Evolutionary conservation across 2,329 filamentous ascomycete species (phyloP).

Genomic region (Cercospora berteroae): DNA sequence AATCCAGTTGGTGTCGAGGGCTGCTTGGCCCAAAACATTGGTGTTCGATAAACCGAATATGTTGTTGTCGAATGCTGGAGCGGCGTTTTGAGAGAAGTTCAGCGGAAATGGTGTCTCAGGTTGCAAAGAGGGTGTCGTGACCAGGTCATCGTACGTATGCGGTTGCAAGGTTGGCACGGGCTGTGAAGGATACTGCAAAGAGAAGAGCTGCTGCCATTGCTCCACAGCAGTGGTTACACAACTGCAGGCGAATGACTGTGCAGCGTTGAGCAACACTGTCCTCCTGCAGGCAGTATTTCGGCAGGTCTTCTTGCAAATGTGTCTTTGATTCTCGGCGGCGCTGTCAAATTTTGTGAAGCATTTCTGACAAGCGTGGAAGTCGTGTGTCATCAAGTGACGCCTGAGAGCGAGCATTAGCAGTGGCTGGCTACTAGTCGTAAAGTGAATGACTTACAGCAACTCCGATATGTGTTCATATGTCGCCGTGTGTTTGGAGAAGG

Average conservation of each 20-base stretch:
- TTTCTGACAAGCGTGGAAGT: neutral
- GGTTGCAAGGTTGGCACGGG: neutral
- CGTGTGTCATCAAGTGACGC: neutral
- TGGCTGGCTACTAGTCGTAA: neutral
- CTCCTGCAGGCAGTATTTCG: neutral
- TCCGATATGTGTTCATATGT: neutral
- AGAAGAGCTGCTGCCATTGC: neutral
- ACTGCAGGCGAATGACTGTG: neutral
- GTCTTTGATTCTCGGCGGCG: neutral
- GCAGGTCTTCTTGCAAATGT: neutral
- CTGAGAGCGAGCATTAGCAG: neutral
- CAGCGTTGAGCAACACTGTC: neutral
- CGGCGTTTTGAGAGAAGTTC: neutral
- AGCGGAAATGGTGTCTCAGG: neutral
- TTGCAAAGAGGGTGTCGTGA: neutral
- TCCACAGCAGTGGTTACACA: neutral
- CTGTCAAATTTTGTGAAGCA: neutral
- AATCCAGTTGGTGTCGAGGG: neutral
- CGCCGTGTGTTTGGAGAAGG: neutral
- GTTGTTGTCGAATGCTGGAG: neutral
- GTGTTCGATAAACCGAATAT: neutral
- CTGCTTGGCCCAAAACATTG: neutral
- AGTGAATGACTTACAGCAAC: neutral
- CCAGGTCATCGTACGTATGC: neutral
- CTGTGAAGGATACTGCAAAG: neutral